Base-by-base conservation (phyloP, 495 filamentous ascomycete species). In the Emericellopsis terricola region DNA sequence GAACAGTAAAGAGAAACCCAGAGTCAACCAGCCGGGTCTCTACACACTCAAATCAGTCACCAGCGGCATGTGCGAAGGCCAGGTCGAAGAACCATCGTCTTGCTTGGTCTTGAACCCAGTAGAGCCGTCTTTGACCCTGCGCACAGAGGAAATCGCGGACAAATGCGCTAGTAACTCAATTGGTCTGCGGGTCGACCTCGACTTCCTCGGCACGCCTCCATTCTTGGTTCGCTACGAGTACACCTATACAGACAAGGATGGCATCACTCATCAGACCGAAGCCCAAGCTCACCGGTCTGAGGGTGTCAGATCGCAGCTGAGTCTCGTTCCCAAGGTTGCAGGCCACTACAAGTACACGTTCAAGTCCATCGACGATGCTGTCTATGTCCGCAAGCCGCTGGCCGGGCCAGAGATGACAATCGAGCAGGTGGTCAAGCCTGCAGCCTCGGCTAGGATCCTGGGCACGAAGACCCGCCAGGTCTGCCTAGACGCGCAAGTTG, bases 81-180 rank as follows among this genome's bases (percentile, higher is more conserved):
- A 94, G 44, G 68, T 97, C 2, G 60, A 87, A 40, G 89, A 94
- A 49, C 89, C 89, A 17, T 78, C 89, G 3, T 83, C 85, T 17
- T 96, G 85, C 49, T 60, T 93, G 35, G 56, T 97, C 31, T 68
- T 81, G 26, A 94, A 94, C 41, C 89, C 89, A 11, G 81, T 87
- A 0, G 76, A 94, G 55, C 89, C 89, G 17, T 71, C 75, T 23
- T 42, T 97, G 35, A 56, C 68, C 4, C 59, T 96, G 24, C 66
- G 60, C 28, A 55, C 73, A 2, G 78, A 92, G 43, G 76, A 82
- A 43, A 81, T 96, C 20, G 76, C 77, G 26, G 89, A 96, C 48
- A 92, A 87, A 43, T 97, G 89, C 53, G 87, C 85, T 26, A 81
- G 84, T 31, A 92, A 81, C 45, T 81, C 87, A 0, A 78, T 97